Base-by-base conservation (phyloP, 306 rosid species). In the Fragaria nilgerrensis region DNA sequence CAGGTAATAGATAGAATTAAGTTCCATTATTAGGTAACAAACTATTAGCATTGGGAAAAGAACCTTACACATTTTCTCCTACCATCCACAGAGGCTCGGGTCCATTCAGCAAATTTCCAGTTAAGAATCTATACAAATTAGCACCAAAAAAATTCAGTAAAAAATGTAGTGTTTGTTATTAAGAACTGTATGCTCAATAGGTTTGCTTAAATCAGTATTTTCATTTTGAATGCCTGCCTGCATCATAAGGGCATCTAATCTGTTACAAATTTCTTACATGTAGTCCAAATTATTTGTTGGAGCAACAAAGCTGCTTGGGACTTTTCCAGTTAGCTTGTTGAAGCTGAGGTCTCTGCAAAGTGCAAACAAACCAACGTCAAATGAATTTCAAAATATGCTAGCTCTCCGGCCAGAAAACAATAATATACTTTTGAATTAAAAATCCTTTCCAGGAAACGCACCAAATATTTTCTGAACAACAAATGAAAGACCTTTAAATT, bases 291-390 rank as follows among this genome's bases (percentile, higher is more conserved):
- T 27, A 23, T 79, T 22, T 45, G 25, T 50, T 27, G 87, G 73
- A 71, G 79, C n/a, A 5, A 5, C 34, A 75, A 68, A 87, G 84
- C 15, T 66, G 13, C n/a, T 61, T 3, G 96, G 96, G 73, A 94
- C 85, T 63, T 7, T 72, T 29, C 94, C 98, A 50, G 78, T 87
- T 78, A 91, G 70, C 61, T 84, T 85, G 86, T 94, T 94, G 70
- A 86, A 90, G 85, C 98, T 89, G 72, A 94, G 90, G 79, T 94
- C 98, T 83, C 97, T 94, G 94, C 72, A 84, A 62, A 39, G 96
- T 94, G 94, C 72, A 84, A 67, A 39, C 44, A 9, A 72, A 68
- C 52, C 22, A 44, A 25, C 43, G 16, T 61, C 66, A 61, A 25
- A 27, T 61, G 37, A 20, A 25, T 23, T 61, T 61, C 1, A n/a